Evolutionary conservation across 1,284 basidiomycete species (phyloP), one percentile per base, ranked within the genome.

Genomic region (Tremellales sp.): DNA sequence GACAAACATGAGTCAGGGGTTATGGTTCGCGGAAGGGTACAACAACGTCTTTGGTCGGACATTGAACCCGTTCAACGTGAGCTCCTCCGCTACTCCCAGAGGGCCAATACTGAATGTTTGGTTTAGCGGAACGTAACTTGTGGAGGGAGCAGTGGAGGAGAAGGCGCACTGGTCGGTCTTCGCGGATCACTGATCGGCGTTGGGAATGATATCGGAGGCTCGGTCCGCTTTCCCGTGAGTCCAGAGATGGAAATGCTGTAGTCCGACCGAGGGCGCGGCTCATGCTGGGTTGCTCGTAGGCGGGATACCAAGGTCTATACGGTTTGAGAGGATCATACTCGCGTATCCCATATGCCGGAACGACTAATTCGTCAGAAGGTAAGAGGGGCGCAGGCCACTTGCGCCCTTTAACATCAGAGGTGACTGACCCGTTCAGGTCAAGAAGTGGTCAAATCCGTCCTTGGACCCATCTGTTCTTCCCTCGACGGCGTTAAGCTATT

Each of bases 121-220:
- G n/a, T n/a, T n/a, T n/a, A n/a, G n/a, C 48, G 52, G 10, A 48
- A 48, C 17, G 56, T 69, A 31, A 78, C 79, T n/a, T 65, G 78
- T 2, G 82, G 83, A n/a, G 82, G 82, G 15, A 81, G 79, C 51
- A 80, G 78, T 42, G 82, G 82, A 41, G 82, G 82, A 29, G 84
- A 86, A 68, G 80, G 82, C 37, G 82, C 83, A 3, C 67, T 86
- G 44, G 69, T 85, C 31, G 78, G 80, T n/a, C 68, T 80, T 47
- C 76, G 76, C 24, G 83, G 82, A n/a, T 78, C 77, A 47, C 74
- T 76, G 22, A 54, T 84, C 35, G 83, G 83, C 2, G 72, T 84
- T 29, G 76, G 75, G 2, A 73, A 72, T 11, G 75, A 77, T 51
- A 68, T 76, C 12, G 75, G 76, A 11, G 73, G 73, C 1, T 62